Conservation (phyloP, 2,329 filamentous ascomycete species). For the Hypoxylon sp. region DNA sequence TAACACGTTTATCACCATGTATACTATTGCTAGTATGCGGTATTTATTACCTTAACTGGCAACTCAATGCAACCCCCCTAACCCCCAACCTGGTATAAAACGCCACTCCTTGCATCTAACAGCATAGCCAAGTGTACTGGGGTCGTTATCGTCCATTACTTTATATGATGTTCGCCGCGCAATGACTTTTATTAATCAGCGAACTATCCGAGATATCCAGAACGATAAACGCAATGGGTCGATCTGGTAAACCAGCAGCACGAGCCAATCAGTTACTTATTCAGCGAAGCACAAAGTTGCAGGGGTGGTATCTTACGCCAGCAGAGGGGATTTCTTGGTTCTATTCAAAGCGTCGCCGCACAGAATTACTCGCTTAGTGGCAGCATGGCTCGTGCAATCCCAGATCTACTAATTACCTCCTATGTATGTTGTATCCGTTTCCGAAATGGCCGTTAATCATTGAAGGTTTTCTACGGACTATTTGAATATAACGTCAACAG, state of each 20-base stretch:
- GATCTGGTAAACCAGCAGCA: conserved; percentile 9
- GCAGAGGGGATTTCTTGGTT: conserved; percentile 1
- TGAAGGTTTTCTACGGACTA: neutral
- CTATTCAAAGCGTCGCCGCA: conserved; percentile 17
- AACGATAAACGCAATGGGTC: neutral
- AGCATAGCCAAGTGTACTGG: conserved; percentile 12
- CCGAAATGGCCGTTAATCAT: conserved; percentile 4
- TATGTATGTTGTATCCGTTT: conserved; percentile 12
- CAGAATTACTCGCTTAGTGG: conserved; percentile 1
- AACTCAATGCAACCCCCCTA: conserved; percentile 16
- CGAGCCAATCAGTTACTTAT: conserved; percentile 12
- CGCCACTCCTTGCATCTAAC: conserved; percentile 15
- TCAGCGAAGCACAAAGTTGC: conserved; percentile 18
- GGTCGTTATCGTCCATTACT: conserved; percentile 9
- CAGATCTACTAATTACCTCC: conserved; percentile 16
- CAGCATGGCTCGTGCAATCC: conserved; percentile 15
- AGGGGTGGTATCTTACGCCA: conserved; percentile 17
- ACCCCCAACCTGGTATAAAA: conserved; percentile 10
- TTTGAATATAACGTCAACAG: conserved; percentile 10
- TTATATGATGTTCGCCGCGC: conserved; percentile 8
- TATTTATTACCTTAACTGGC: conserved; percentile 20
- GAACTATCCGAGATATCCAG: neutral
- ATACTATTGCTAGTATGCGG: conserved; percentile 8
- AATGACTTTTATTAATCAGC: conserved; percentile 6
- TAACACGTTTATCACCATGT: conserved; percentile 20